Evolutionary conservation across 768 basidiomycete species (phyloP).

Genomic region (Pleurotus ostreatus): DNA sequence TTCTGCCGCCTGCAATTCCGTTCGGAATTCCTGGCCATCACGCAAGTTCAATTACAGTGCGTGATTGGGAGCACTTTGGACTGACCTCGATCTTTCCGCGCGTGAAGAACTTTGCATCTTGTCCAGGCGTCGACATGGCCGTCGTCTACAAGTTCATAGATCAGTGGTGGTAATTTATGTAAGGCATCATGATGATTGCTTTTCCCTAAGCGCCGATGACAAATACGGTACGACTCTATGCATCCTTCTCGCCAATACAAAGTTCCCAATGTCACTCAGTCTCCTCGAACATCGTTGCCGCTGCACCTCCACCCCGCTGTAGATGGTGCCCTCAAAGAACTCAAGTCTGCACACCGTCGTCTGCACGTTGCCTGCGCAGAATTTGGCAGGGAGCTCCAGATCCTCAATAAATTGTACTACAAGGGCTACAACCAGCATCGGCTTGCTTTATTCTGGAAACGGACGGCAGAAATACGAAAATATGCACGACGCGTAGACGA

Average conservation of each 20-base stretch:
- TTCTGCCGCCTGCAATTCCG: conserved; percentile 87
- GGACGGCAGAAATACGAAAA: conserved; percentile 56
- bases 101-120: conserved; percentile 91
- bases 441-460: conserved; percentile 65
- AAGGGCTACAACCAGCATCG: conserved; percentile 80
- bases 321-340: conserved; percentile 56
- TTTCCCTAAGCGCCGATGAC: too few relatives aligned
- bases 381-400: conserved; percentile 47
- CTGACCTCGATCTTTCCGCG: conserved; percentile 87
- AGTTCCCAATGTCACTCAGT: not conserved
- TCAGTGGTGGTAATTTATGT: conserved; percentile 1
- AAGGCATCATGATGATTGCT: not conserved
- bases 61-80: conserved; percentile 6
- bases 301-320: conserved; percentile 32
- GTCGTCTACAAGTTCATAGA: not conserved
- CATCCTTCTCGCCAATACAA: not conserved
- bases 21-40: conserved; percentile 70
- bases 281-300: conserved; percentile 23
- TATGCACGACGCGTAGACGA: conserved; percentile 36
- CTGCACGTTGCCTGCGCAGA: conserved; percentile 40
- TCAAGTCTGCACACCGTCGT: conserved; percentile 52
- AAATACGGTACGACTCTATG: not conserved
- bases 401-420: conserved; percentile 69
- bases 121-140: conserved; percentile 44
- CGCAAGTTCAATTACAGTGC: not conserved